Conservation (phyloP, 2,329 filamentous ascomycete species). For the Aureobasidium mangrovei region DNA sequence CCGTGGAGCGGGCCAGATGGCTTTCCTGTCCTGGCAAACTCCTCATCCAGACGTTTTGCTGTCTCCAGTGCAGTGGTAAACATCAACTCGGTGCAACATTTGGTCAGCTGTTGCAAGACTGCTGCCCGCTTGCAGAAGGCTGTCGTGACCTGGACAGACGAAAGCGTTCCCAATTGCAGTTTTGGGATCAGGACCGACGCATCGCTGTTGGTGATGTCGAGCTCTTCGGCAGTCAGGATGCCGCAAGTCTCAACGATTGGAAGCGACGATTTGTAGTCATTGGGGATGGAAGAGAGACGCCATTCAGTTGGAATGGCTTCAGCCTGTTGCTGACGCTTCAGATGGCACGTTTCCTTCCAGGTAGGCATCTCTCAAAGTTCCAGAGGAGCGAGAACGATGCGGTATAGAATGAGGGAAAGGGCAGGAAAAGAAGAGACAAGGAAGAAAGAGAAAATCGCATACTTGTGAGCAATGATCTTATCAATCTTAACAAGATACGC, state of each 20-base stretch:
- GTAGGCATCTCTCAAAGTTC: background rate
- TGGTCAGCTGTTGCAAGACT: constrained; percentile 25
- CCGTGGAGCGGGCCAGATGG: constrained; percentile 37
- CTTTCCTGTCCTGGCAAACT: constrained; percentile 17
- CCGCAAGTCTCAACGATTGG: constrained; percentile 30
- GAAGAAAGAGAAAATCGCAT: too few relatives aligned
- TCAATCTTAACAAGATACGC: too few relatives aligned
- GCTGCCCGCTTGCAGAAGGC: constrained; percentile 35
- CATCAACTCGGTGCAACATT: constrained; percentile 29
- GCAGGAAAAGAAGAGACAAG: too few relatives aligned
- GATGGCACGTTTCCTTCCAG: constrained; percentile 6
- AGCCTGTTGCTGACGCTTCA: constrained; percentile 1
- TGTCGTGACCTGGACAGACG: constrained; percentile 20
- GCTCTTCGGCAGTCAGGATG: constrained; percentile 39
- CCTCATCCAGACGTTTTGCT: constrained; percentile 21
- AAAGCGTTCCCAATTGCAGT: constrained; percentile 26
- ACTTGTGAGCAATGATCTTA: too few relatives aligned
- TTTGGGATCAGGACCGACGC: constrained; percentile 30
- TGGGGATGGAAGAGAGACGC: background rate
- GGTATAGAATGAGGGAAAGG: too few relatives aligned
- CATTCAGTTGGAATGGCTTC: constrained; percentile 1
- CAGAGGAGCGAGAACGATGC: too few relatives aligned
- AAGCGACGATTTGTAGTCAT: background rate
- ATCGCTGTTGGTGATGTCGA: constrained; percentile 45
- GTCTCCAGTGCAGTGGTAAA: constrained; percentile 33